Percentiles rank a stretch among this genome's conserved stretches.
Evolutionary conservation across 257 asterid species (phyloP).

Genomic region (Anisodus tanguticus): DNA sequence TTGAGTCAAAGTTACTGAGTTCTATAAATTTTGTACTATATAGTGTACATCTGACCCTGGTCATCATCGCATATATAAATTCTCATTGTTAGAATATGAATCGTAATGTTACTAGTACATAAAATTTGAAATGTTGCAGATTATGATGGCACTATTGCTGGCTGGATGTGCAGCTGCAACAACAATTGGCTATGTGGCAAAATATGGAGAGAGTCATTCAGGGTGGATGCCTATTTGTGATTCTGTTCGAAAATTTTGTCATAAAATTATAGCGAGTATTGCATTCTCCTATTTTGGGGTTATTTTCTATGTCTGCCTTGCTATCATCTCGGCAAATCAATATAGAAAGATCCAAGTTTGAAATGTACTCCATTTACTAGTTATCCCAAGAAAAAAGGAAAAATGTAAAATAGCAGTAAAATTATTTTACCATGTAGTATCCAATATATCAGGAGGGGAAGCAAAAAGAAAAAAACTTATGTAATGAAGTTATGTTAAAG

Average conservation of each 20-base stretch:
- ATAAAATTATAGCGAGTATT: constrained; percentile 41
- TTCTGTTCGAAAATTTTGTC: constrained; percentile 56
- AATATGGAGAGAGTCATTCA: constrained; percentile 57
- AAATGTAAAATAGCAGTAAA: not conserved
- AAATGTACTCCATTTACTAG: not conserved
- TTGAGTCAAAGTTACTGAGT: too few species aligned
- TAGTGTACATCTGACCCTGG: too few species aligned
- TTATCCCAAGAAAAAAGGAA: not conserved
- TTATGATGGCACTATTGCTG: constrained; percentile 46
- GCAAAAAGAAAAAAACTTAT: not conserved
- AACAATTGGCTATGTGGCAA: constrained; percentile 63
- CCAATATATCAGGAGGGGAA: not conserved
- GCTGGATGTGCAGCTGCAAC: constrained; percentile 71
- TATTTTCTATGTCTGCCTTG: constrained; percentile 46
- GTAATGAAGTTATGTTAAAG: not conserved
- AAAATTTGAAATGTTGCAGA: constrained; percentile 37
- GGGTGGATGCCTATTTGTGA: constrained; percentile 70
- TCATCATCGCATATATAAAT: too few species aligned
- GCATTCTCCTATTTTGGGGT: constrained; percentile 40
- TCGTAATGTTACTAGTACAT: not conserved
- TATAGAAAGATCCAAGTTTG: constrained; percentile 41
- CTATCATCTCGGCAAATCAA: constrained; percentile 50
- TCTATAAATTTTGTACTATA: too few species aligned
- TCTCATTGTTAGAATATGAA: too few species aligned
- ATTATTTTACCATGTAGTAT: not conserved